A percentile compares a stretch with the other conserved stretches of the same genome.
Conservation (phyloP, 208 protist genomes). For the Sergeia podlipaevii region DNA sequence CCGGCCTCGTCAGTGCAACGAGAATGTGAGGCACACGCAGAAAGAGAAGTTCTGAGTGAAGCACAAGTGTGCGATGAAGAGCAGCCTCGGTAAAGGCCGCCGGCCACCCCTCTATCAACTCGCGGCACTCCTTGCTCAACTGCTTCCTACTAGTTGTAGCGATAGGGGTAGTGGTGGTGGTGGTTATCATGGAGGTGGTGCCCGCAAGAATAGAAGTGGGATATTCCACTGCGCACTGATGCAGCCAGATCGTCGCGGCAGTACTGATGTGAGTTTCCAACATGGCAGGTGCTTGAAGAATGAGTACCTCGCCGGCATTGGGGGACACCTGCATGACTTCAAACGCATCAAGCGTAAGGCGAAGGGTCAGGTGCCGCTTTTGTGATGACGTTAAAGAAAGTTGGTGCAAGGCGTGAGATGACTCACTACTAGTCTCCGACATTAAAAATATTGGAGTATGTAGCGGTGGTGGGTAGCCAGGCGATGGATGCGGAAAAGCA, state of each 20-base stretch:
- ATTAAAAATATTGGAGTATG: no score
- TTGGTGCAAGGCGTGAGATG: no score
- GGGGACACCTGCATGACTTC: constrained; percentile 29
- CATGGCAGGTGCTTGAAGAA: constrained; percentile 7
- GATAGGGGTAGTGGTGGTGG: no score
- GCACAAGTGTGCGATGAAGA: background rate
- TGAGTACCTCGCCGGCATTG: constrained; percentile 10
- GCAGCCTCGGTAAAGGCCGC: background rate
- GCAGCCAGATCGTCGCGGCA: no score
- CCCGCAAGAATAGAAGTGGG: no score
- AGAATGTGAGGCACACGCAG: background rate
- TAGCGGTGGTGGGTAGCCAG: no score
- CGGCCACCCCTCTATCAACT: background rate
- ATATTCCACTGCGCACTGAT: no score
- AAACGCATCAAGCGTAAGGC: constrained; percentile 34
- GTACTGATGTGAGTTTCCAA: no score
- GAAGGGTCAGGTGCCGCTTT: background rate
- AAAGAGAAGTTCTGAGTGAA: background rate
- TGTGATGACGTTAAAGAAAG: no score
- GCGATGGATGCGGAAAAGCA: no score
- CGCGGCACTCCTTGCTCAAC: background rate
- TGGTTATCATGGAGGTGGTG: no score
- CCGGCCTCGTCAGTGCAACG: background rate
- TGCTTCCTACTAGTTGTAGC: background rate
- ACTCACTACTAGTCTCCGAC: no score